Evolutionary conservation across 2,329 filamentous ascomycete species (phyloP).

Genomic region (Diplodia scrobiculata): DNA sequence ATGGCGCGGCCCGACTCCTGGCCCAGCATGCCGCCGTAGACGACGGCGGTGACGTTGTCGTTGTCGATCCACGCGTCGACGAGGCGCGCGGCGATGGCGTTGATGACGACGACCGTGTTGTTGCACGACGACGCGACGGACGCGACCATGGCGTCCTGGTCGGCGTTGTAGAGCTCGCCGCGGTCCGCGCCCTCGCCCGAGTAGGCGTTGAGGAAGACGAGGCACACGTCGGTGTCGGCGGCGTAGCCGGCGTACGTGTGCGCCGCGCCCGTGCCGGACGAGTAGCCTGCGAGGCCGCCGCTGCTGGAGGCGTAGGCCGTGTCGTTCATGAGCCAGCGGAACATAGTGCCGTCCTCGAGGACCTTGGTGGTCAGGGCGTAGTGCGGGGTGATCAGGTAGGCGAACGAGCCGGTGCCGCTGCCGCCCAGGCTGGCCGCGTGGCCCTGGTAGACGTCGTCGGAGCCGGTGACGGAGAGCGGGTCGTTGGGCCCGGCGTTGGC

Average conservation of each 20-base stretch:
- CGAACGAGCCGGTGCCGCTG: conserved; percentile 46
- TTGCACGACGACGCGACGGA: conserved; percentile 68
- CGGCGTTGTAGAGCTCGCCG: conserved; percentile 26
- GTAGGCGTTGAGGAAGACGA: conserved; percentile 30
- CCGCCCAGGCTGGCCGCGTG: conserved; percentile 51
- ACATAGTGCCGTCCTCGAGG: conserved; percentile 26
- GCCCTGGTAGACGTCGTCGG: conserved; percentile 44
- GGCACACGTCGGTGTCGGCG: conserved; percentile 14
- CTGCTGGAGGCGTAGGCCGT: conserved; percentile 11
- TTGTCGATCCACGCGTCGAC: conserved; percentile 29
- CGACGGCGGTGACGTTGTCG: conserved; percentile 28
- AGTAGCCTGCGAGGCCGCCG: conserved; percentile 5
- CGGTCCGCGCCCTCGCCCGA: conserved; percentile 29
- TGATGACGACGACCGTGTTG: conserved; percentile 68
- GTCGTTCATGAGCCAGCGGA: conserved; percentile 27
- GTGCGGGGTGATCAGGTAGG: conserved; percentile 46
- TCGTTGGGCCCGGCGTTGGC: conserved; percentile 54
- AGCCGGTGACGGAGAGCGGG: conserved; percentile 32
- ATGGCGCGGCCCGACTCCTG: conserved; percentile 78
- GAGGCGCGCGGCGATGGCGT: conserved; percentile 27
- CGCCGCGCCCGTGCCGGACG: conserved; percentile 1
- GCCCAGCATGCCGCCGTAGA: conserved; percentile 29
- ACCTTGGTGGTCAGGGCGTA: conserved; percentile 44
- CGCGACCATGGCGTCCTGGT: conserved; percentile 63
- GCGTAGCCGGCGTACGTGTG: conserved; percentile 31